Conservation (phyloP, 78 protist species). For the Diacronema lutheri region DNA sequence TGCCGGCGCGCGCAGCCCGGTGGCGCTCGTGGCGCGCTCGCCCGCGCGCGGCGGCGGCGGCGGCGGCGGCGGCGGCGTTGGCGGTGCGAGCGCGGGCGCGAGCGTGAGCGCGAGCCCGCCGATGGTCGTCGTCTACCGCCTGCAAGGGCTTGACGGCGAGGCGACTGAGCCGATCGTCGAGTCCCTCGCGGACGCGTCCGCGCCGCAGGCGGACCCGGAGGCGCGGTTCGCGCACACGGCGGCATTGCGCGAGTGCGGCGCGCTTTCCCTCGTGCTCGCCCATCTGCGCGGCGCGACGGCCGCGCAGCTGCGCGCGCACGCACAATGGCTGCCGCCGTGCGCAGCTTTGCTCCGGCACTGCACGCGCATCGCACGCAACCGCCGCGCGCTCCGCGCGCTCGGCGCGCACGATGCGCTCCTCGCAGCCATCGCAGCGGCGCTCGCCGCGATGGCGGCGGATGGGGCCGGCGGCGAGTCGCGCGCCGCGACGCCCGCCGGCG, state of each 20-base stretch:
- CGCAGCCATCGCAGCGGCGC: not conserved
- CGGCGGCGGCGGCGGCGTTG: not conserved
- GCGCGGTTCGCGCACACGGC: conserved; percentile 55
- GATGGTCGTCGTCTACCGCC: conserved; percentile 78
- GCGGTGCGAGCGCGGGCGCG: not conserved
- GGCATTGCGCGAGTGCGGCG: not conserved
- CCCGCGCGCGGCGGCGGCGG: not conserved
- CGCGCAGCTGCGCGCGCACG: no score
- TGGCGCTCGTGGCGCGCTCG: not conserved
- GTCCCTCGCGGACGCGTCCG: conserved; percentile 34
- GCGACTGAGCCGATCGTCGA: conserved; percentile 81
- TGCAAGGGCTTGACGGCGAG: conserved; percentile 86
- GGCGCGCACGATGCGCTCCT: not conserved
- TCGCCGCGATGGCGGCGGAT: not conserved
- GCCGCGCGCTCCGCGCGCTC: not conserved
- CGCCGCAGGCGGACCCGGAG: conserved; percentile 69
- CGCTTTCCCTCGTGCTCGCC: not conserved
- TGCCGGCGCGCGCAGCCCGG: not conserved
- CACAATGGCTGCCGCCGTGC: no score
- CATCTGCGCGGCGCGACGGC: no score
- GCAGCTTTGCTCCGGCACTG: not conserved
- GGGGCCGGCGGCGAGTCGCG: no score
- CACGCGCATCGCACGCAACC: not conserved
- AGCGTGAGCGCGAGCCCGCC: conserved; percentile 38
- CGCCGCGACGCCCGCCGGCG: no score